phyloP scores from a whole-genome alignment of 2,329 filamentous ascomycete species.

The Xylariales sp. region DNA sequence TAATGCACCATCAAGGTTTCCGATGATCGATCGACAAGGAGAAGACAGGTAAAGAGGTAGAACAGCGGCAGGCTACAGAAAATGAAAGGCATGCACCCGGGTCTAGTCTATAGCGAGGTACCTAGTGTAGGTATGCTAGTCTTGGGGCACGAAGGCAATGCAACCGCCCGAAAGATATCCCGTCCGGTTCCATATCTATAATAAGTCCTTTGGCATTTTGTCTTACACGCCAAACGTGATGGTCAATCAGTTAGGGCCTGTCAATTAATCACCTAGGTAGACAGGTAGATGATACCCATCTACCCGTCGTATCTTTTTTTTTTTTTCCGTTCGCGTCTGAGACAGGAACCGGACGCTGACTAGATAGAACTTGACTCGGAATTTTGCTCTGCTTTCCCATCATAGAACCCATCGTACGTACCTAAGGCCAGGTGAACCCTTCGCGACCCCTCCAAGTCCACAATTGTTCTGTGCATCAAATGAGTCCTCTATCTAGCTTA shows the following conservation, averaged over 20 bases:
- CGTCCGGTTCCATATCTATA: constrained; percentile 13
- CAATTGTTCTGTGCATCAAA: not conserved
- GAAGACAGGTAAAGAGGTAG: not conserved
- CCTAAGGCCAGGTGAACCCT: constrained; percentile 3
- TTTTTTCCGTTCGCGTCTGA: not conserved
- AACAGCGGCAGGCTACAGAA: constrained; percentile 1
- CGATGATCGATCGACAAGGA: not conserved
- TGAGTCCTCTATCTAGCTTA: not conserved
- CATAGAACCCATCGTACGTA: not conserved
- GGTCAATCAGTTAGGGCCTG: too few relatives aligned
- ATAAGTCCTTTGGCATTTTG: not conserved
- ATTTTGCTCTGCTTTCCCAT: not conserved
- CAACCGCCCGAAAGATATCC: constrained; percentile 12
- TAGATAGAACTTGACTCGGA: not conserved
- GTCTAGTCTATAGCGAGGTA: not conserved
- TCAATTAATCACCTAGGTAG: too few relatives aligned
- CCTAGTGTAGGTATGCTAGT: not conserved
- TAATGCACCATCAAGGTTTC: not conserved
- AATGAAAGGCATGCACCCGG: not conserved
- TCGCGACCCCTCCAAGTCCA: constrained; percentile 4
- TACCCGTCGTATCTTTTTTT: not conserved
- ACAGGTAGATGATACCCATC: too few relatives aligned
- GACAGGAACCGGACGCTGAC: not conserved
- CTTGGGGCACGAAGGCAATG: not conserved
- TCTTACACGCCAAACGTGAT: too few relatives aligned